Evolutionary conservation across 768 basidiomycete species (phyloP).

Genomic region (Mycena albidolilacea): DNA sequence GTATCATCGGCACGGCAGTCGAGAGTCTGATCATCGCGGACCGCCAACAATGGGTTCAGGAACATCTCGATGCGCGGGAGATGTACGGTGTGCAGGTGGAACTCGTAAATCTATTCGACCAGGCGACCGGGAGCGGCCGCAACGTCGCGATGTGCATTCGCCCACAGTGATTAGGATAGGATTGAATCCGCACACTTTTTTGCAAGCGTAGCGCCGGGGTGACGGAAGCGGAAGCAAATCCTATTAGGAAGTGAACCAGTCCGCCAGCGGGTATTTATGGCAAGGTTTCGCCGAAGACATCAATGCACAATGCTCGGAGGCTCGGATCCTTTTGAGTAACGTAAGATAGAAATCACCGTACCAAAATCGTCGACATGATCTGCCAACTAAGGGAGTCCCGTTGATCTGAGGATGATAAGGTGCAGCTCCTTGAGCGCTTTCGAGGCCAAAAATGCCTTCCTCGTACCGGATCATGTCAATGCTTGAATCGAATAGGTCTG

Average conservation of each 20-base stretch:
- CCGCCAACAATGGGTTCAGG: slow-evolving; percentile 69
- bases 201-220: neutral
- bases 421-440: neutral
- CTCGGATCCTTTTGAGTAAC: slow-evolving; percentile 22
- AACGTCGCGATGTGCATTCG: slow-evolving; percentile 71
- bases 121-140: slow-evolving; percentile 78
- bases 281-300: slow-evolving; percentile 26
- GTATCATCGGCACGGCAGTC: slow-evolving; percentile 76
- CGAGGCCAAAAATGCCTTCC: slow-evolving; percentile 2
- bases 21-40: slow-evolving; percentile 79
- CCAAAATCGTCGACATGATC: slow-evolving; percentile 35
- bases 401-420: slow-evolving; percentile 2
- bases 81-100: slow-evolving; percentile 48
- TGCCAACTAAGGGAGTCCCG: slow-evolving; percentile 35
- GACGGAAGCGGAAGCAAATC: slow-evolving; percentile 29
- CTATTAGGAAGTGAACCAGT: slow-evolving; percentile 34
- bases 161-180: neutral
- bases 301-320: neutral
- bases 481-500: neutral
- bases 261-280: slow-evolving; percentile 35
- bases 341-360: slow-evolving; percentile 34
- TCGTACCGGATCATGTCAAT: slow-evolving; percentile 33
- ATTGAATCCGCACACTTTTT: neutral
- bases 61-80: slow-evolving; percentile 49
- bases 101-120: slow-evolving; percentile 80